These are phyloP conservation scores for Angomonas desouzai DNA, from an alignment of 208 protist species.

Conservation along the genomic window DNA sequence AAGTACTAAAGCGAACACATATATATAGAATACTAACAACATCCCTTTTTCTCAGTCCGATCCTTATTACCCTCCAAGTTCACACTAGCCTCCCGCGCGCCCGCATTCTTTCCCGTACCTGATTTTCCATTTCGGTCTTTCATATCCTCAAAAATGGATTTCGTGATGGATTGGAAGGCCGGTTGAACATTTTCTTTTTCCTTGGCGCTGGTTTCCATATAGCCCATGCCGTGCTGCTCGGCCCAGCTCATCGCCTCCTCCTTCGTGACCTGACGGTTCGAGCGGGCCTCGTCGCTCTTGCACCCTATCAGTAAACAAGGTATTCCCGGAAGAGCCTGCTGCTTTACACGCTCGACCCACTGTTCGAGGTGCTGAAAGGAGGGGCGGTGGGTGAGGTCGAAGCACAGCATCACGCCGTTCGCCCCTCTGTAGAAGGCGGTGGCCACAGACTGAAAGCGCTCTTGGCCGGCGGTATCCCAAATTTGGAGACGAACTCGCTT, in stretches of 20 bases:
- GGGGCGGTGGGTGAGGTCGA: slow-evolving; percentile 96
- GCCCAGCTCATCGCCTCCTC: slow-evolving; percentile 87
- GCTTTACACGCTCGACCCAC: slow-evolving; percentile 97
- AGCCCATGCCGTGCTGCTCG: slow-evolving; percentile 81
- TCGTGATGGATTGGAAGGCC: slow-evolving; percentile 90
- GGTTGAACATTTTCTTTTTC: slow-evolving; percentile 89
- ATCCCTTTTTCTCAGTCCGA: slow-evolving; percentile 23
- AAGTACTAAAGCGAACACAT: too few relatives aligned
- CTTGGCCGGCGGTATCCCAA: slow-evolving; percentile 92
- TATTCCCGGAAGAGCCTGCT: slow-evolving; percentile 90
- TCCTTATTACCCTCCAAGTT: slow-evolving; percentile 35
- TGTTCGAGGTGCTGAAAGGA: slow-evolving; percentile 96
- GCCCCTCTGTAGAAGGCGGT: slow-evolving; percentile 92
- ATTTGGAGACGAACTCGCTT: slow-evolving; percentile 90
- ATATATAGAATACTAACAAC: too few relatives aligned
- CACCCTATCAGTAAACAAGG: slow-evolving; percentile 94
- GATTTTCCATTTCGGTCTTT: slow-evolving; percentile 77
- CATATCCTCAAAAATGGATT: slow-evolving; percentile 87
- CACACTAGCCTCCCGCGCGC: slow-evolving; percentile 50
- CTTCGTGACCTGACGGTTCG: slow-evolving; percentile 69
- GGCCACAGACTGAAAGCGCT: slow-evolving; percentile 90
- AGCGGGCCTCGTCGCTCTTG: slow-evolving; percentile 94
- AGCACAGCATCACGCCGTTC: slow-evolving; percentile 95
- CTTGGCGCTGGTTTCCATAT: slow-evolving; percentile 91
- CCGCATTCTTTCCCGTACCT: slow-evolving; percentile 28